These are phyloP conservation scores for Puccinia hordei DNA, from an alignment of 1,284 basidiomycete species.

Conservation along the genomic window DNA sequence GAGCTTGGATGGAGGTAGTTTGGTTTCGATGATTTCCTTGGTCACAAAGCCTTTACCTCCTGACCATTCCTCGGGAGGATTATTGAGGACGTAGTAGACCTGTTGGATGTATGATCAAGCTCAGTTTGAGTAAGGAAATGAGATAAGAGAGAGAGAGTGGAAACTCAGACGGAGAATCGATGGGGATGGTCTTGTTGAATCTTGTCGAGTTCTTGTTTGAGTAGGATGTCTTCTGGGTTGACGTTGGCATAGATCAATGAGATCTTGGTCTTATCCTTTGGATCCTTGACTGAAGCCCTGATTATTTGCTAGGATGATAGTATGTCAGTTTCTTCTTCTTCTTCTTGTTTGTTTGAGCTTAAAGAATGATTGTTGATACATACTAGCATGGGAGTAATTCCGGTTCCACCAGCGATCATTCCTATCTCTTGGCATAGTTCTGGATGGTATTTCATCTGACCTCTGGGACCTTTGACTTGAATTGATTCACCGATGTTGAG, in stretches of 20 bases:
- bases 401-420: conserved; percentile 92
- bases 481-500: conserved; percentile 82
- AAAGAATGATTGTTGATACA: background rate
- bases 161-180: conserved; percentile 69
- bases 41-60: conserved; percentile 89
- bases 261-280: conserved; percentile 79
- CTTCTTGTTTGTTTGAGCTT: background rate
- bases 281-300: conserved; percentile 81
- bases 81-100: conserved; percentile 83
- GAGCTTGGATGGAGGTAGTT: conserved; percentile 55
- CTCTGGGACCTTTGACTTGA: conserved; percentile 91
- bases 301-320: conserved; percentile 94
- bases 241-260: conserved; percentile 97
- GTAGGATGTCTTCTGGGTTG: conserved; percentile 63
- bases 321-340: no score
- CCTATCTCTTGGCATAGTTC: conserved; percentile 75
- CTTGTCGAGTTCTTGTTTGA: conserved; percentile 80
- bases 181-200: conserved; percentile 70
- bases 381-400: conserved; percentile 93
- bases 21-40: conserved; percentile 83
- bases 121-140: no score
- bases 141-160: no score
- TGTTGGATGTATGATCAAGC: no score
- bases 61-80: conserved; percentile 80
- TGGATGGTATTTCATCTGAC: conserved; percentile 68